Evolutionary conservation across 352 stramenopile species (phyloP), one percentile per base, ranked within the genome.

Genomic region (Globisporangium orthogonon): DNA sequence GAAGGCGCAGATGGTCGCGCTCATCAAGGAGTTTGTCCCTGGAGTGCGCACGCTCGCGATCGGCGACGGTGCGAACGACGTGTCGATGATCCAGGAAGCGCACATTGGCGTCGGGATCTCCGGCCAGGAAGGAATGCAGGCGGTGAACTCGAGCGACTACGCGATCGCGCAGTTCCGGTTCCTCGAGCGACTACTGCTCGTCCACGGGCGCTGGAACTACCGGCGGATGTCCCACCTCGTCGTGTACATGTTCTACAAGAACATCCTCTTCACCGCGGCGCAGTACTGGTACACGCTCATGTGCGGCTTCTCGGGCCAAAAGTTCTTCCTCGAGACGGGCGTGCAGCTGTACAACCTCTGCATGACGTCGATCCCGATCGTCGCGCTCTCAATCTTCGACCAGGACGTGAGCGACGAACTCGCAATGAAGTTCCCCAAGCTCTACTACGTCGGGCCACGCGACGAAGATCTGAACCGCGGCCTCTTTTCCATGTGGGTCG

Each of bases 211-310:
- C 2, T 95, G 85, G 77, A 97, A 95, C 67, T 97, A 97, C 62
- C 78, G 85, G 11, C 83, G 94, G 14, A 88, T 96, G 66, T 76
- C 89, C 1, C 86, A 95, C 47, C 67, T 98, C 17, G 79, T 97
- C 45, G 56, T 94, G 14, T 98, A 96, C 70, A 95, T 94, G 44
- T 97, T 98, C 54, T 98, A 96, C 78, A 98, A 98, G 69, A 98
- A 91, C 59, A 90, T 93, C 45, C 59, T 91, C 9, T 85, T 89
- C 51, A 89, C 80, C 0, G 71, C 74, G 0, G 68, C 77, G 41
- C 77, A 94, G 61, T 94, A 84, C 55, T 90, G 75, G 77, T 90
- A 86, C 65, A 86, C 84, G 23, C 70, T 81, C 23, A 57, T 89
- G 57, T 87, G 71, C 46, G 84, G 78, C 1, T 91, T 91, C 46